Base-by-base conservation (phyloP, 495 filamentous ascomycete genomes). In the Aspergillus asperescens region DNA sequence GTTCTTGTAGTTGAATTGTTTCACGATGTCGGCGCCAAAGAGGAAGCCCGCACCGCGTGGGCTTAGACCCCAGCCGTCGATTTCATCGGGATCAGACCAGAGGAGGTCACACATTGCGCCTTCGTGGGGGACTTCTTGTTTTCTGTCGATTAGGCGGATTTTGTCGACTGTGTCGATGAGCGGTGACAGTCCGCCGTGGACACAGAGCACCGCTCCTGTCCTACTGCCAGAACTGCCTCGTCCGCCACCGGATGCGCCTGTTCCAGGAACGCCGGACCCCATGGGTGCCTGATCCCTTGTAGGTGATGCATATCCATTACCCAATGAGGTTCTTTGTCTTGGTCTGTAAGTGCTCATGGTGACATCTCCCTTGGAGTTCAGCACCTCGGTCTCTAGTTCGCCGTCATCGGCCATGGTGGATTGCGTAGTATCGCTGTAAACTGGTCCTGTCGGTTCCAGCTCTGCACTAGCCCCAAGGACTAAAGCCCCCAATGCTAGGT, bases 51-150 rank as follows among this genome's bases (percentile, higher is more conserved):
- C 93, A 8, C 93, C 93, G 34, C 93, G 88, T 0, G 93, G 93
- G 16, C 89, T 95, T 10, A 97, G 71, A 1, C 93, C 93, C 93
- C 93, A 98, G 39, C 92, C 93, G 64, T 96, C 92, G 59, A 98
- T 96, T 58, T 97, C 93, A 67, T 98, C 93, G 1, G 93, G 93
- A 69, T 98, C 93, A 5, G 89, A 95, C 93, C 93, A 98, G 12
- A 98, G 78, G 5, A 98, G 75, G 71, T 98, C 93, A 67, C 93
- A 98, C 93, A 98, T 98, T 58, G 93, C 89, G 46, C 93, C 93
- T 75, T 98, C 93, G 68, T 98, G 93, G 0, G 93, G 93, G 3
- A 98, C 93, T 69, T 98, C 93, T 70, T 98, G 93, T 69, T 97
- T 98, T 37, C 93, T 83, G 69, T 98, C 93, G 22, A 98, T 79